Base-by-base conservation (phyloP, 2,329 filamentous ascomycete species). In the Pseudogymnoascus sp. region DNA sequence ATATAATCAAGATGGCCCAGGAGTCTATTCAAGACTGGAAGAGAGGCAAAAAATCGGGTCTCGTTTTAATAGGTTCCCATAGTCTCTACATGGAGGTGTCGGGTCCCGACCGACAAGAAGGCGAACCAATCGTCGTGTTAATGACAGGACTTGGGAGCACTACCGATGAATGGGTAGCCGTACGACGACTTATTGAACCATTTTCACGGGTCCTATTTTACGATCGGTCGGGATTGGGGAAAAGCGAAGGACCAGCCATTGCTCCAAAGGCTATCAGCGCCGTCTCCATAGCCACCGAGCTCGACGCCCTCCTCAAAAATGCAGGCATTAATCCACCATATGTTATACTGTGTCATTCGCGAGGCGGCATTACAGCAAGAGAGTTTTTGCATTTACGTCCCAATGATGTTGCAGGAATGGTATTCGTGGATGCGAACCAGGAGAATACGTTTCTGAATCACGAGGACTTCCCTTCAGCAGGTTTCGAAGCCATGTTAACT, bases 181-280 rank as follows among this genome's bases (percentile, higher is more conserved):
- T 71, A 10, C 62, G 65, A 59, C 67, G 66, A 12, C 63, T 68
- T 31, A 59, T 67, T 14, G 18, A 64, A 28, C 66, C 64, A 10
- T 67, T 70, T 62, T 66, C 64, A 59, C 65, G 69, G 14, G 66
- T 64, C 23, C 42, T 70, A 4, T 62, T 64, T 35, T 72, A 72
- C 25, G 69, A 71, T 63, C 68, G 69, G 16, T 64, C 68, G 16
- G 70, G 69, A 3, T 63, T 68, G 35, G 69, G 66, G 8, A 66
- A 63, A 14, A 71, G 70, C 62, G 65, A 66, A 25, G 16, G 21
- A 25, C 59, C 63, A 2, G 38, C 42, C 5, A 23, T 47, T n/a
- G 7, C 42, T 21, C 62, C 50, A 23, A 60, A 65, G 11, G 56
- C 47, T 11, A 64, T 64, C 25, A 66, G 23, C 7, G 62, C 65